Conservation (phyloP, 2,329 filamentous ascomycete species). For the Aureobasidium zeae region DNA sequence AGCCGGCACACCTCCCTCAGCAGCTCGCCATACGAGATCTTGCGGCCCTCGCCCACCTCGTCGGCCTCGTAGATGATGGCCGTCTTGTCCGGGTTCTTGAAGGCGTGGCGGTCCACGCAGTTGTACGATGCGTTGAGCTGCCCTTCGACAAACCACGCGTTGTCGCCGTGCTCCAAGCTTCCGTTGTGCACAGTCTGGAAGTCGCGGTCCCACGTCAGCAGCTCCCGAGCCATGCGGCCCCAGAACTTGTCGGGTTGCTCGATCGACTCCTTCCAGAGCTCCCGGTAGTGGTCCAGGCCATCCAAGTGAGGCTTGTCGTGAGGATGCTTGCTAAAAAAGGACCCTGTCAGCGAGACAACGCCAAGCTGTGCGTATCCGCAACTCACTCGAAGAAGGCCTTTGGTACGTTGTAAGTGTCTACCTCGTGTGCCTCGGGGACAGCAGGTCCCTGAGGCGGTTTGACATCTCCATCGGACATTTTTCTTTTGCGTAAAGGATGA, state of each 20-base stretch:
- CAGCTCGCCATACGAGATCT: constrained; percentile 86
- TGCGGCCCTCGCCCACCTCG: constrained; percentile 76
- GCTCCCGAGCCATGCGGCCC: constrained; percentile 74
- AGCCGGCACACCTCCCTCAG: constrained; percentile 82
- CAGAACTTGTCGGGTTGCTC: constrained; percentile 83
- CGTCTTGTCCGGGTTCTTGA: constrained; percentile 83
- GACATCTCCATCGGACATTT: constrained; percentile 38
- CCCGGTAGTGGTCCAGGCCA: constrained; percentile 52
- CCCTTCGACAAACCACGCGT: constrained; percentile 90
- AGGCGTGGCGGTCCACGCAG: constrained; percentile 92
- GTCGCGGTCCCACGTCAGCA: constrained; percentile 81
- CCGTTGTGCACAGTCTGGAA: constrained; percentile 84
- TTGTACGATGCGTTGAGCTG: constrained; percentile 94
- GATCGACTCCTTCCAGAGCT: constrained; percentile 73
- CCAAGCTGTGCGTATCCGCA: background rate
- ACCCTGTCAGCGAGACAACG: constrained; percentile 13
- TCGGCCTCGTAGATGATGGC: constrained; percentile 99
- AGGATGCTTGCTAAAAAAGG: constrained; percentile 47
- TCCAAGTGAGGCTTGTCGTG: constrained; percentile 48
- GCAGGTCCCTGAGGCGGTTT: constrained; percentile 41
- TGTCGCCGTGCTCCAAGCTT: constrained; percentile 68
- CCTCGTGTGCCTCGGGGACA: constrained; percentile 65
- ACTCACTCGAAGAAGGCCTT: constrained; percentile 42
- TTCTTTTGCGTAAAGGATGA: too few species aligned
- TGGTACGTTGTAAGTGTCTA: constrained; percentile 61